These are phyloP conservation scores for Rhodamnia rubescens DNA, from an alignment of 345 rosid genomes.

Conservation along the genomic window DNA sequence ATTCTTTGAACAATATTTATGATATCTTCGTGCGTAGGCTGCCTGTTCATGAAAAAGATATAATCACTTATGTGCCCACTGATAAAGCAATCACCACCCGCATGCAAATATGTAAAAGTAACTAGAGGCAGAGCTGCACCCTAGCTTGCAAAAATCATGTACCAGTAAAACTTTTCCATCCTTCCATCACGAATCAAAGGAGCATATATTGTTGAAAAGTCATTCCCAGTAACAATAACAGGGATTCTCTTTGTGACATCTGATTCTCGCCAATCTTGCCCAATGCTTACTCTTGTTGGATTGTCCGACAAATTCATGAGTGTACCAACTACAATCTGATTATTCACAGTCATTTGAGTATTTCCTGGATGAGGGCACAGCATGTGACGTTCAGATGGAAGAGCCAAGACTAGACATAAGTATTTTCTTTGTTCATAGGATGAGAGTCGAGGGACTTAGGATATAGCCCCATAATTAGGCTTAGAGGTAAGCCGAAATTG, in stretches of 20 bases:
- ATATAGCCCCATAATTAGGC: not conserved
- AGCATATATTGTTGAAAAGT: conserved; percentile 78
- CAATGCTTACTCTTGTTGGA: conserved; percentile 91
- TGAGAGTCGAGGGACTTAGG: not conserved
- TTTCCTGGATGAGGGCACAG: conserved; percentile 34
- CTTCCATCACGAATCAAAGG: conserved; percentile 99
- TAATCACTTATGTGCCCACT: not conserved
- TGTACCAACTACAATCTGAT: conserved; percentile 88
- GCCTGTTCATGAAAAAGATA: conserved; percentile 42
- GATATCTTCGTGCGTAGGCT: conserved; percentile 78
- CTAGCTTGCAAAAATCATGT: conserved; percentile 1
- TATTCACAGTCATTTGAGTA: conserved; percentile 92
- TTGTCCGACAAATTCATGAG: conserved; percentile 88
- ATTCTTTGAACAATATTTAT: conserved; percentile 78
- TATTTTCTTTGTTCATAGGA: not conserved
- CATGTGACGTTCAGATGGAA: not conserved
- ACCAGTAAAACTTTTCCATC: conserved; percentile 97
- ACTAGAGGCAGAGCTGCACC: not conserved
- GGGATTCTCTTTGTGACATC: conserved; percentile 79
- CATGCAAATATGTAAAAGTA: not conserved
- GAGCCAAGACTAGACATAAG: not conserved
- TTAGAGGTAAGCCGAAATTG: not conserved
- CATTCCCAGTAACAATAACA: conserved; percentile 83
- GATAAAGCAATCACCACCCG: not conserved
- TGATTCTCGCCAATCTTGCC: conserved; percentile 92